A percentile compares a stretch with the other conserved stretches of the same genome.
These are phyloP conservation scores for Phlegmacium glaucopus DNA, from an alignment of 768 basidiomycete genomes.

Conservation along the genomic window DNA sequence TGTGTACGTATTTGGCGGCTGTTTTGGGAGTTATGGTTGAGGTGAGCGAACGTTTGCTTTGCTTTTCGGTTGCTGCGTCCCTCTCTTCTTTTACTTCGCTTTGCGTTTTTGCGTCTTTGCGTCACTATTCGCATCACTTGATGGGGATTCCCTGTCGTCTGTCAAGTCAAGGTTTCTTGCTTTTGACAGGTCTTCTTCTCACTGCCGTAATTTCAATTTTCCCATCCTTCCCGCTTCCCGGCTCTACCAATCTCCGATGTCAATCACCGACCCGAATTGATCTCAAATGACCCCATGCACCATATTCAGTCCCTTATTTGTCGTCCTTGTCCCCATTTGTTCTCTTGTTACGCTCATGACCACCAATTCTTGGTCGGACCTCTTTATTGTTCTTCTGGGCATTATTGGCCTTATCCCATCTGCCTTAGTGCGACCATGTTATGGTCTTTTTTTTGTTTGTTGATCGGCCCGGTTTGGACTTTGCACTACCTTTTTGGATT, in stretches of 20 bases:
- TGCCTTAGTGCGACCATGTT: too few relatives aligned
- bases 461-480: neutral
- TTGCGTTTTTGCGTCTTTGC: neutral
- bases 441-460: neutral
- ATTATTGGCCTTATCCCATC: too few relatives aligned
- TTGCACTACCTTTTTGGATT: conserved; percentile 1
- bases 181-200: too few relatives aligned
- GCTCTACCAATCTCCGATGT: too few relatives aligned
- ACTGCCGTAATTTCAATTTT: too few relatives aligned
- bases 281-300: too few relatives aligned
- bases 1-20: conserved; percentile 87
- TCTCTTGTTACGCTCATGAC: neutral
- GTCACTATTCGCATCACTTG: neutral
- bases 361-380: conserved; percentile 1
- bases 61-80: neutral
- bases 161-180: too few relatives aligned
- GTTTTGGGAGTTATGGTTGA: conserved; percentile 96
- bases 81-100: neutral
- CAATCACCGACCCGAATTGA: too few relatives aligned
- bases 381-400: neutral
- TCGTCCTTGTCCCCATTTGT: too few relatives aligned
- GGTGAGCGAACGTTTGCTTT: conserved; percentile 34
- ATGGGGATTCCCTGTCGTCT: neutral
- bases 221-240: too few relatives aligned
- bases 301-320: too few relatives aligned